These are phyloP conservation scores for Exserohilum rostratum DNA, from an alignment of 2,329 filamentous ascomycete genomes.

Conservation along the genomic window DNA sequence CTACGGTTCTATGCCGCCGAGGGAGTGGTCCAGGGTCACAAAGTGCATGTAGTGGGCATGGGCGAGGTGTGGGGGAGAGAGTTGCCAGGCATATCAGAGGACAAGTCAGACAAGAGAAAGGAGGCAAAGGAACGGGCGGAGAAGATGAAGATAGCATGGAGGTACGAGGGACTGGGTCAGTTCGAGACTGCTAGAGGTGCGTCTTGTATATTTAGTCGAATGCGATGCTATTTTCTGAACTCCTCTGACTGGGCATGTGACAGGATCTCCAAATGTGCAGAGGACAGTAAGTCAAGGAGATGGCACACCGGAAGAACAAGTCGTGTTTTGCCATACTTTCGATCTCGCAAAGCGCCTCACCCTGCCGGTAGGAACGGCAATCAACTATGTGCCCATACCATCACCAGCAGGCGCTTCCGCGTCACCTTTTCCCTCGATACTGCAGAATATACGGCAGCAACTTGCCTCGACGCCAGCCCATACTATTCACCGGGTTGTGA, in stretches of 20 bases:
- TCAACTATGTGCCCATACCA: slow-evolving; percentile 60
- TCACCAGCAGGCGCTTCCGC: slow-evolving; percentile 59
- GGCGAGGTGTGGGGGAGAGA: slow-evolving; percentile 81
- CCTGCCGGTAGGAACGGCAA: slow-evolving; percentile 48
- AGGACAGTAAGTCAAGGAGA: slow-evolving; percentile 23
- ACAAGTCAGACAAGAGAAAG: slow-evolving; percentile 45
- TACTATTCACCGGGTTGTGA: slow-evolving; percentile 77
- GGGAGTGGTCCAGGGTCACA: slow-evolving; percentile 88
- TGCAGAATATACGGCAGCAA: slow-evolving; percentile 66
- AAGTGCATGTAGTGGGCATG: slow-evolving; percentile 82
- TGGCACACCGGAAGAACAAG: slow-evolving; percentile 58
- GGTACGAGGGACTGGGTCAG: slow-evolving; percentile 85
- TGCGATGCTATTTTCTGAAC: slow-evolving; percentile 12
- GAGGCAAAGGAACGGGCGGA: slow-evolving; percentile 47
- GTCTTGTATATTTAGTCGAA: slow-evolving; percentile 41
- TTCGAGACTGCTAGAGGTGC: slow-evolving; percentile 70
- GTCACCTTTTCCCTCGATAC: slow-evolving; percentile 69
- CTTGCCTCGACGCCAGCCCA: slow-evolving; percentile 58
- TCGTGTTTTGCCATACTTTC: slow-evolving; percentile 58
- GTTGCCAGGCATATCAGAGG: slow-evolving; percentile 72
- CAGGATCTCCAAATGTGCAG: slow-evolving; percentile 30
- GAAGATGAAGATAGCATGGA: slow-evolving; percentile 99
- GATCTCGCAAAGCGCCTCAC: slow-evolving; percentile 59
- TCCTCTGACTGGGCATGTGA: slow-evolving; percentile 23
- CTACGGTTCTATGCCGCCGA: slow-evolving; percentile 91